phyloP scores from a whole-genome alignment of 2,329 filamentous ascomycete genomes.

The Xylariaceae sp. region DNA sequence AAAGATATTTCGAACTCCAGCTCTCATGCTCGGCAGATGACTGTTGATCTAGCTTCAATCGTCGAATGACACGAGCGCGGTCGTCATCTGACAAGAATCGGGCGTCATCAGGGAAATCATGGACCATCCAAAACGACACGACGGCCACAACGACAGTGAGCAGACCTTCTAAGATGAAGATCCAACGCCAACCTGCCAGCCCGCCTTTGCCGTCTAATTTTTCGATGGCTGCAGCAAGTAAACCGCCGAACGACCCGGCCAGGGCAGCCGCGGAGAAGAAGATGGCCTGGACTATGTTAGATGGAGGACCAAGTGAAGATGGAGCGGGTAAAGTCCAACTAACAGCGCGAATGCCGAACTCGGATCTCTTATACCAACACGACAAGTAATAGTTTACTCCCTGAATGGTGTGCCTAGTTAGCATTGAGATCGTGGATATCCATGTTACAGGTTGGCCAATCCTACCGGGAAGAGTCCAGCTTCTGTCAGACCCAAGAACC shows the following conservation, averaged over 20 bases:
- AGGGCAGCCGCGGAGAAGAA: slow-evolving; percentile 83
- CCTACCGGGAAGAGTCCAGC: slow-evolving; percentile 66
- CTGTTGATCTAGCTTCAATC: slow-evolving; percentile 70
- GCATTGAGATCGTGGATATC: neutral
- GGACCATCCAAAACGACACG: slow-evolving; percentile 72
- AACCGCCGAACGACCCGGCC: slow-evolving; percentile 73
- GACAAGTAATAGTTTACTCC: slow-evolving; percentile 78
- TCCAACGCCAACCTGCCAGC: slow-evolving; percentile 60
- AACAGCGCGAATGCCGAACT: slow-evolving; percentile 72
- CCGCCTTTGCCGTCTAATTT: slow-evolving; percentile 64
- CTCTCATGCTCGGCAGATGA: slow-evolving; percentile 71
- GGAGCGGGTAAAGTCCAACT: slow-evolving; percentile 15
- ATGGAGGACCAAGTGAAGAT: slow-evolving; percentile 3
- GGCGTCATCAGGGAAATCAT: slow-evolving; percentile 78
- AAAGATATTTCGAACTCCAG: slow-evolving; percentile 71
- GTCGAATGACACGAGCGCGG: slow-evolving; percentile 67
- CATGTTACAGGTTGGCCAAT: neutral
- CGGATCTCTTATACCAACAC: slow-evolving; percentile 78
- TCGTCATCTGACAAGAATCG: slow-evolving; percentile 70
- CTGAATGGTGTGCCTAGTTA: neutral
- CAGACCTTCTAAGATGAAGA: slow-evolving; percentile 69
- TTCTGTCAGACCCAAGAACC: slow-evolving; percentile 72
- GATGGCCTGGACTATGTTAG: slow-evolving; percentile 47
- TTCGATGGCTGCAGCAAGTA: slow-evolving; percentile 69
- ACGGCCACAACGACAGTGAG: slow-evolving; percentile 67